Evolutionary conservation across 2,329 filamentous ascomycete species (phyloP).

Genomic region (Didymella segeticola): DNA sequence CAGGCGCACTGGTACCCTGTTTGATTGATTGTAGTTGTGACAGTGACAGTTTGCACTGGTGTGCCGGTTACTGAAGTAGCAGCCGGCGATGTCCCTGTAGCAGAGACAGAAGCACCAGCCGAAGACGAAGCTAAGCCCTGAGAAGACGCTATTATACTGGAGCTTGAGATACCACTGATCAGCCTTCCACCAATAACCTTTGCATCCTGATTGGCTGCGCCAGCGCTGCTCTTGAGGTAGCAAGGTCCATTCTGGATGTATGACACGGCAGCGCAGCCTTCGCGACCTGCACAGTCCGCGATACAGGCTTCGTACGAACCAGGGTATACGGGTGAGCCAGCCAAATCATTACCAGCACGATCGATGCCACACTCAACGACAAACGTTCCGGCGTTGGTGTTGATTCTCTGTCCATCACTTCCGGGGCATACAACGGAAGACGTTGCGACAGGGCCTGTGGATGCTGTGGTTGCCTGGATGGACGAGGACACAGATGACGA

Average conservation of each 20-base stretch:
- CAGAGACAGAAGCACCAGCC: background rate
- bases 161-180: slow-evolving; percentile 1
- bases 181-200: slow-evolving; percentile 26
- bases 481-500: no score
- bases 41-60: slow-evolving; percentile 13
- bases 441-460: background rate
- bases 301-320: slow-evolving; percentile 5
- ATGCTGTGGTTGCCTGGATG: background rate
- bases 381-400: background rate
- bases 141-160: background rate
- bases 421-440: background rate
- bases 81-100: background rate
- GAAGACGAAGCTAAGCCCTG: background rate
- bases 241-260: slow-evolving; percentile 4
- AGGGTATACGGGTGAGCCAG: slow-evolving; percentile 6
- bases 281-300: background rate
- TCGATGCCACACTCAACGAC: slow-evolving; percentile 8
- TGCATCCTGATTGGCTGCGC: background rate
- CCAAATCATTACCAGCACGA: slow-evolving; percentile 1
- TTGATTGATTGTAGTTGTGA: slow-evolving; percentile 18
- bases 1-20: slow-evolving; percentile 20
- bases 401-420: slow-evolving; percentile 4
- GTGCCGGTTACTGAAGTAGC: background rate
- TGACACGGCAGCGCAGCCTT: slow-evolving; percentile 1
- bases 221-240: slow-evolving; percentile 9